Base-by-base conservation (phyloP, 306 rosid species). In the Begonia loranthoides region DNA sequence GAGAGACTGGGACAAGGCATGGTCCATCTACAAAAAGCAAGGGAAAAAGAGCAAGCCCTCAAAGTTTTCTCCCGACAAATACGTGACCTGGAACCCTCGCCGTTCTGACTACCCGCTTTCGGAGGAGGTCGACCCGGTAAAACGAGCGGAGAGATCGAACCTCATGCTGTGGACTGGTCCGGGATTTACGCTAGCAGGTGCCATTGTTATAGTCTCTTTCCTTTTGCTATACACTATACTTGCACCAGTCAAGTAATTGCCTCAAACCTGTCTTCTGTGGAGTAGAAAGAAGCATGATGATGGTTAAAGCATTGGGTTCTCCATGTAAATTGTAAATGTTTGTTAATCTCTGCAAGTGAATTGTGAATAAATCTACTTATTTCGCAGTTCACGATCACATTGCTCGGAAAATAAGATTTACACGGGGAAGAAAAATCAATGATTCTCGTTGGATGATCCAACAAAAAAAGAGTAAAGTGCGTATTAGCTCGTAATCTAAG, bases 1-100 rank as follows among this genome's bases (percentile, higher is more conserved):
- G 58, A 78, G 74, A 7, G 95, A 90, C 49, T 90, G 95, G 97
- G 97, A 85, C 66, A 85, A 74, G 71, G 97, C 97, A 45, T 90
- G 97, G 94, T 57, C 81, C 55, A 82, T 64, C n/a, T 78, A 78
- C 72, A 80, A 56, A 64, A 90, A 86, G 70, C 82, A 73, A 65
- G 94, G 88, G 61, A 76, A 59, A 17, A 80, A 80, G 58, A 51
- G 66, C 10, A 22, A 80, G 28, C 79, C 82, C 61, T 70, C 90
- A 0, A 46, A 64, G 43, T 82, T 90, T 63, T 82, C 85, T 55
- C 87, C 94, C 1, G 59, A 82, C 59, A 90, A 90, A 67, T 90
- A 86, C 49, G 99, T 82, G 71, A 86, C 79, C 62, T 82, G 95
- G 95, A 86, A 90, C 45, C 87, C 95, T 6, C 72, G 66, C 72